These are phyloP conservation scores for Phytophthora cryptogea DNA, from an alignment of 352 stramenopile species.

Conservation along the genomic window DNA sequence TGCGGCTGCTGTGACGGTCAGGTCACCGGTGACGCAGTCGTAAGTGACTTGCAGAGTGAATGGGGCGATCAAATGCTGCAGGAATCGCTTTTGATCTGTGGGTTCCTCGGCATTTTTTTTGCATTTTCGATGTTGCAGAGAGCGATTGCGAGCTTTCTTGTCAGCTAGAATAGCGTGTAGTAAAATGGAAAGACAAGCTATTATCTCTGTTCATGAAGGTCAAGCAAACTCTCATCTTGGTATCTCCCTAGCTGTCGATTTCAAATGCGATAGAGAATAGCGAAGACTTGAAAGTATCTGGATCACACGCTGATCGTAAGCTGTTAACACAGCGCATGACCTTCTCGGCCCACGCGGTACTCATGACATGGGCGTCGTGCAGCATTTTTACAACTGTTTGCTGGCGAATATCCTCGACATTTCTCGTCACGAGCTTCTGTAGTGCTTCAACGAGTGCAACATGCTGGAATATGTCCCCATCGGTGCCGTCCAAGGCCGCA, in stretches of 20 bases:
- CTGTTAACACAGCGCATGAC: constrained; percentile 42
- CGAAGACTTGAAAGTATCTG: constrained; percentile 46
- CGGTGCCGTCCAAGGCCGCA: constrained; percentile 6
- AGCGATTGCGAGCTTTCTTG: constrained; percentile 32
- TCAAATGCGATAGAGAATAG: constrained; percentile 66
- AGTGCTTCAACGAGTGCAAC: constrained; percentile 42
- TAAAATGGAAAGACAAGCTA: constrained; percentile 38
- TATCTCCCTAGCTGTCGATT: constrained; percentile 18
- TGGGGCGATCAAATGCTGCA: constrained; percentile 18
- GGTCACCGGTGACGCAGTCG: constrained; percentile 4
- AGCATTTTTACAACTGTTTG: constrained; percentile 61
- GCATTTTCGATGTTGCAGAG: constrained; percentile 32
- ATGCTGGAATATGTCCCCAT: constrained; percentile 42
- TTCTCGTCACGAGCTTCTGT: constrained; percentile 49
- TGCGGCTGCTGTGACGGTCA: constrained; percentile 30
- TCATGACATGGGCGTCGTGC: constrained; percentile 40
- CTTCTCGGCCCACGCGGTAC: constrained; percentile 24
- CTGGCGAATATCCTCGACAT: constrained; percentile 64
- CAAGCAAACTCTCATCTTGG: constrained; percentile 14
- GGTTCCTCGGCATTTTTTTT: constrained; percentile 21
- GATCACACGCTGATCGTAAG: constrained; percentile 41
- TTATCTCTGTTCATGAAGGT: constrained; percentile 35
- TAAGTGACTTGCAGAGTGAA: constrained; percentile 13
- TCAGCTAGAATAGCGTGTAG: constrained; percentile 38
- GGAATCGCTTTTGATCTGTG: constrained; percentile 5